These are phyloP conservation scores for Fonsecaea multimorphosa DNA, from an alignment of 2,329 filamentous ascomycete species.

Conservation along the genomic window DNA sequence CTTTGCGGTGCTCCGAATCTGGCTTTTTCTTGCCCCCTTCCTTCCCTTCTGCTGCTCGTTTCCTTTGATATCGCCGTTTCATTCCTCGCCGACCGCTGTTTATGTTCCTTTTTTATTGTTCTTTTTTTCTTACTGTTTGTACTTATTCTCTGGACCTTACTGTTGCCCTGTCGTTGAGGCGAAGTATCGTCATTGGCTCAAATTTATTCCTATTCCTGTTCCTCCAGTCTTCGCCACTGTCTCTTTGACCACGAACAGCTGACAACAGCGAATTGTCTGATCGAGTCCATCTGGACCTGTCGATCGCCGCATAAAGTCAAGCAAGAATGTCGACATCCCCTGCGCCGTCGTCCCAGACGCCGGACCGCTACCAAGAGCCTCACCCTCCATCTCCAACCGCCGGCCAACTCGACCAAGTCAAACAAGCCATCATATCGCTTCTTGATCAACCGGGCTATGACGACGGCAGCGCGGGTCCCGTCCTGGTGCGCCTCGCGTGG, in stretches of 20 bases:
- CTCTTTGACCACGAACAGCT: neutral
- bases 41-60: neutral
- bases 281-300: neutral
- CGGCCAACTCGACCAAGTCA: constrained; percentile 53
- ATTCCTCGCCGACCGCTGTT: neutral
- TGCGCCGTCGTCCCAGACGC: constrained; percentile 3
- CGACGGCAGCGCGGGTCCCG: constrained; percentile 68
- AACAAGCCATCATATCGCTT: constrained; percentile 60
- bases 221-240: neutral
- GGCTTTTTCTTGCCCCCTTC: neutral
- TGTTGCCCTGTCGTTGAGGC: neutral
- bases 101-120: neutral
- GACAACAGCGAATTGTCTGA: neutral
- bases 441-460: constrained; percentile 68
- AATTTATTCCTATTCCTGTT: neutral
- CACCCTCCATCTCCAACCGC: constrained; percentile 5
- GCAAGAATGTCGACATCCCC: constrained; percentile 13
- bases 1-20: neutral
- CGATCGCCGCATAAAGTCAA: neutral
- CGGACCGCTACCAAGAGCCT: neutral
- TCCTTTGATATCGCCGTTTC: neutral
- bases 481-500: constrained; percentile 69
- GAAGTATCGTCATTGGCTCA: neutral
- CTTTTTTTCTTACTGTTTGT: neutral
- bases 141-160: neutral